These are phyloP conservation scores for Nymphaea colorata DNA, from an alignment of 164 flowering plant species.

Conservation along the genomic window DNA sequence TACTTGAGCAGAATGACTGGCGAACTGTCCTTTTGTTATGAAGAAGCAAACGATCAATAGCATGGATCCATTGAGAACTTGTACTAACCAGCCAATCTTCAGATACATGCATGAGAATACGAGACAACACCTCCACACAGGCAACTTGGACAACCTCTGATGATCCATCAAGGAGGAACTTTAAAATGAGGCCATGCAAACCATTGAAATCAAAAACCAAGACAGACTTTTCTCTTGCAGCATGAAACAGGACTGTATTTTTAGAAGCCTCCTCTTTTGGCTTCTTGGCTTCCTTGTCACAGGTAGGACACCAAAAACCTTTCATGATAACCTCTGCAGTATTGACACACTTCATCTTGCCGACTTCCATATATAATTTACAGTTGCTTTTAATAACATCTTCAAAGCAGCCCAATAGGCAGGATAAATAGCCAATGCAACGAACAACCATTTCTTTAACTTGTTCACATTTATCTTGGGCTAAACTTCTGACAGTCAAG, in stretches of 20 bases:
- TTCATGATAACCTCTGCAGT: constrained; percentile 26
- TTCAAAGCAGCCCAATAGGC: constrained; percentile 51
- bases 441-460: constrained; percentile 43
- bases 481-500: constrained; percentile 33
- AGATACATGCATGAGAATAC: constrained; percentile 57
- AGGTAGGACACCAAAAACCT: constrained; percentile 80
- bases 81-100: constrained; percentile 27
- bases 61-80: constrained; percentile 60
- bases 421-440: constrained; percentile 68
- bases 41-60: constrained; percentile 52
- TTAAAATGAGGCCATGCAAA: constrained; percentile 49
- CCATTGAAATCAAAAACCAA: constrained; percentile 23
- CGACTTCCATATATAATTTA: constrained; percentile 31
- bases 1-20: constrained; percentile 70
- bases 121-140: constrained; percentile 43
- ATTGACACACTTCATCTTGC: constrained; percentile 16
- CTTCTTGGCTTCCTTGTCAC: constrained; percentile 32
- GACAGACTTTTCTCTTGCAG: constrained; percentile 12
- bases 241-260: constrained; percentile 12
- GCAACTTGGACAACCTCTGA: constrained; percentile 85
- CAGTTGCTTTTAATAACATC: constrained; percentile 19
- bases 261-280: constrained; percentile 11
- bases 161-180: constrained; percentile 56
- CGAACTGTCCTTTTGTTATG: constrained; percentile 53
- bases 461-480: constrained; percentile 28